phyloP scores from a whole-genome alignment of 2,329 filamentous ascomycete species.

The Colletotrichum brevisporum region DNA sequence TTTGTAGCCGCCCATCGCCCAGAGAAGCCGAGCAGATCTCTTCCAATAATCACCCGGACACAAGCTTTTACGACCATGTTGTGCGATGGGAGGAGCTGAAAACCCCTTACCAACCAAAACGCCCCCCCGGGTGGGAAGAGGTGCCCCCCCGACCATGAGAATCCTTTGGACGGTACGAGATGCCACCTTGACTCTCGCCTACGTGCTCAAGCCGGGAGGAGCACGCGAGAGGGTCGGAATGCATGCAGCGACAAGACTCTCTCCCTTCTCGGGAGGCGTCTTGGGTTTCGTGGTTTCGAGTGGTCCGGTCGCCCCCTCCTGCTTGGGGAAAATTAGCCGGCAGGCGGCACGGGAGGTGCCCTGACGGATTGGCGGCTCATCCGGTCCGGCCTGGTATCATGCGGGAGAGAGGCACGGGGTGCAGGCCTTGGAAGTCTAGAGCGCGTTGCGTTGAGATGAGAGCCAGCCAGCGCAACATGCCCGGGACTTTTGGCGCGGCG shows the following conservation, averaged over 20 bases:
- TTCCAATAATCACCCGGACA: background rate
- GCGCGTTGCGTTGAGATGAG: background rate
- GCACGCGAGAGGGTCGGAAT: background rate
- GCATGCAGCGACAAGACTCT: background rate
- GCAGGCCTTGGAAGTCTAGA: background rate
- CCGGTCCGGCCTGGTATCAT: background rate
- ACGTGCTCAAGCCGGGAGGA: background rate
- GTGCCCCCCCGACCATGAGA: background rate
- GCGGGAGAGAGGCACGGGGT: background rate
- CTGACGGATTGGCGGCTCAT: background rate
- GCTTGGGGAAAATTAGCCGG: background rate
- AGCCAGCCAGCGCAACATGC: background rate
- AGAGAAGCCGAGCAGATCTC: background rate
- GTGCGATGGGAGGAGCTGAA: slow-evolving; percentile 1
- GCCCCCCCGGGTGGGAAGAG: background rate
- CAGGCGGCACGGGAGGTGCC: background rate
- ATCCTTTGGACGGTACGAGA: background rate
- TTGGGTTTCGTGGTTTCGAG: background rate
- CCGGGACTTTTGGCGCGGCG: slow-evolving; percentile 3
- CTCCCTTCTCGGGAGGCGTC: too few relatives aligned
- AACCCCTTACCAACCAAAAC: too few relatives aligned
- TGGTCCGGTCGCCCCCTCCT: background rate
- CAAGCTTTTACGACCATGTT: background rate
- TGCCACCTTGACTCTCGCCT: background rate
- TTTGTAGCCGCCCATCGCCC: background rate